Conservation (phyloP, 345 rosid species). For the Mercurialis annua region DNA sequence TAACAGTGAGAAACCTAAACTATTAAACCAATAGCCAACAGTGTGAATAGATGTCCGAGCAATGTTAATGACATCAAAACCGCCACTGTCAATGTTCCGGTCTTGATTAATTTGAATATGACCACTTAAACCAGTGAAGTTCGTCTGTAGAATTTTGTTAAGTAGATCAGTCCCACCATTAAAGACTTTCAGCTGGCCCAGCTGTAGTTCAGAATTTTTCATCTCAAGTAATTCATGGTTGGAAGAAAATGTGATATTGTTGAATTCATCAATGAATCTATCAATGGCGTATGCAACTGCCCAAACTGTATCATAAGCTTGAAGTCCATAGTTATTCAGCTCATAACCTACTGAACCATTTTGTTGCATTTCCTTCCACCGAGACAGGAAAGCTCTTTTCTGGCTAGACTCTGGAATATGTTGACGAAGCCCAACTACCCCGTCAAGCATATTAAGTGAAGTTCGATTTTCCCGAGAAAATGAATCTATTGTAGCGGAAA, state of each 20-base stretch:
- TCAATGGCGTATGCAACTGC: slow-evolving; percentile 57
- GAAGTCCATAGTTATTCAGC: slow-evolving; percentile 59
- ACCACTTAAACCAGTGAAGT: slow-evolving; percentile 78
- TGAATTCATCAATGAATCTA: slow-evolving; percentile 42
- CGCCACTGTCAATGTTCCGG: slow-evolving; percentile 40
- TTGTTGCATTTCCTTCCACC: slow-evolving; percentile 49
- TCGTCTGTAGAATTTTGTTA: slow-evolving; percentile 44
- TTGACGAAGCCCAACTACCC: slow-evolving; percentile 71
- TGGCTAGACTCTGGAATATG: slow-evolving; percentile 51
- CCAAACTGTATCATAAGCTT: slow-evolving; percentile 93
- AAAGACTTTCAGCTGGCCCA: slow-evolving; percentile 57
- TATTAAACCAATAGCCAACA: slow-evolving; percentile 71
- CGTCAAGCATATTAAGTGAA: slow-evolving; percentile 40
- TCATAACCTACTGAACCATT: slow-evolving; percentile 39
- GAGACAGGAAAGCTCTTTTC: slow-evolving; percentile 43
- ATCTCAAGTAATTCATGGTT: slow-evolving; percentile 30
- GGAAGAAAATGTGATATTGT: slow-evolving; percentile 55
- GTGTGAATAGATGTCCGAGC: slow-evolving; percentile 33
- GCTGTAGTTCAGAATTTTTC: slow-evolving; percentile 30
- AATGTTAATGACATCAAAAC: slow-evolving; percentile 77
- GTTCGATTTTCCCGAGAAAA: slow-evolving; percentile 29
- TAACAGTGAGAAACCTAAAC: slow-evolving; percentile 48
- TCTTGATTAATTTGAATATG: slow-evolving; percentile 52
- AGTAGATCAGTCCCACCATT: slow-evolving; percentile 51
- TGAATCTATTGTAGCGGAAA: slow-evolving; percentile 71